Percentiles rank a stretch among this genome's conserved stretches.
Evolutionary conservation across 1,284 basidiomycete species (phyloP).

Genomic region (Peniophora sp.): DNA sequence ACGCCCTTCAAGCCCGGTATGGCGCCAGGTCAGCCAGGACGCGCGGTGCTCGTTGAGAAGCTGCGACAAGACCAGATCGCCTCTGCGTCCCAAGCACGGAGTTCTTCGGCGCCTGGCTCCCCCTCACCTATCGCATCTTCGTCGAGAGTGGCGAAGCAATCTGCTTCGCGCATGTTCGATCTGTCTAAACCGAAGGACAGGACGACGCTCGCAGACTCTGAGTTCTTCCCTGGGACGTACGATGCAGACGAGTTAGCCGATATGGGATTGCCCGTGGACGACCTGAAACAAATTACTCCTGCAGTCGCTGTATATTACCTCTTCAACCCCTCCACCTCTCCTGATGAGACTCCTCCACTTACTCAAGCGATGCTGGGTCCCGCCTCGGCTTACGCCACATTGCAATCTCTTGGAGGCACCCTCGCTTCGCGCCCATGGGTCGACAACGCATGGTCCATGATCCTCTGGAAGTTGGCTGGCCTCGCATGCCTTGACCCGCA

Average conservation of each 20-base stretch:
- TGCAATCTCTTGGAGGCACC: constrained; percentile 45
- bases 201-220: constrained; percentile 38
- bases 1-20: constrained; percentile 66
- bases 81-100: not conserved
- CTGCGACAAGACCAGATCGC: constrained; percentile 2
- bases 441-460: constrained; percentile 83
- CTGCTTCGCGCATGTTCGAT: no score
- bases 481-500: constrained; percentile 69
- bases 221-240: constrained; percentile 52
- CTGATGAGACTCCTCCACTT: constrained; percentile 11
- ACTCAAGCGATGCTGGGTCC: constrained; percentile 33
- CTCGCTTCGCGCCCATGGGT: constrained; percentile 78
- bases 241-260: constrained; percentile 38
- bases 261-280: constrained; percentile 58
- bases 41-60: constrained; percentile 15
- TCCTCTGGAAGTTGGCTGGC: constrained; percentile 93
- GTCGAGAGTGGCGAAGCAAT: no score
- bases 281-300: constrained; percentile 53
- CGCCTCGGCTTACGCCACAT: constrained; percentile 40
- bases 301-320: constrained; percentile 54
- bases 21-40: constrained; percentile 45
- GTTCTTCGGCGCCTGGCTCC: no score
- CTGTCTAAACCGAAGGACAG: constrained; percentile 17
- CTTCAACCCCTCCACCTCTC: constrained; percentile 37
- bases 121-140: no score